These are phyloP conservation scores for Rhodomyrtus tomentosa DNA, from an alignment of 345 rosid species.

Conservation along the genomic window DNA sequence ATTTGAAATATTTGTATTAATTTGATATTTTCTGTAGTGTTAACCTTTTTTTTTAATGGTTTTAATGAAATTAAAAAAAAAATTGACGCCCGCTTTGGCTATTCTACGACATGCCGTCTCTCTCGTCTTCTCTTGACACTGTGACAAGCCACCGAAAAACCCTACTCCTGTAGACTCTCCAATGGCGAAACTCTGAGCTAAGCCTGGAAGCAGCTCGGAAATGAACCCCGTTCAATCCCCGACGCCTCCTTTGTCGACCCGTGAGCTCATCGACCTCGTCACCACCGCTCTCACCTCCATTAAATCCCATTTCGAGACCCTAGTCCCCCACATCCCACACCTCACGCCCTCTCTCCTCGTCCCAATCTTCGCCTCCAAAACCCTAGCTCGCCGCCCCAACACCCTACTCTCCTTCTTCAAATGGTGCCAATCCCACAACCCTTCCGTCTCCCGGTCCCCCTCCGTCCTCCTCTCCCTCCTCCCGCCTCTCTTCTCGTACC, in stretches of 20 bases:
- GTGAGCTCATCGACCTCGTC: conserved; percentile 10
- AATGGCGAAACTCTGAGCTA: neutral
- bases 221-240: neutral
- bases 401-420: conserved; percentile 50
- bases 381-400: conserved; percentile 27
- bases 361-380: conserved; percentile 42
- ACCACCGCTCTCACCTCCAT: conserved; percentile 27
- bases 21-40: too few relatives aligned
- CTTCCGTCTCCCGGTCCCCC: conserved; percentile 24
- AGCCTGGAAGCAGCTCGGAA: neutral
- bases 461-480: conserved; percentile 51
- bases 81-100: too few relatives aligned
- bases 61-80: too few relatives aligned
- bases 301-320: conserved; percentile 22
- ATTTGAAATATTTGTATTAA: too few relatives aligned
- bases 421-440: conserved; percentile 32
- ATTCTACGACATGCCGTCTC: neutral
- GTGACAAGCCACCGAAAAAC: neutral
- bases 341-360: conserved; percentile 38
- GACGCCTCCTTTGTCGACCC: neutral
- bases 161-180: neutral
- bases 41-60: too few relatives aligned
- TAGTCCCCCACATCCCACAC: conserved; percentile 32
- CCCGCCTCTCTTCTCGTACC: conserved; percentile 34
- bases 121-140: neutral